Evolutionary conservation across 108 stramenopile species (phyloP).

Genomic region (Fragilariopsis cylindrus): DNA sequence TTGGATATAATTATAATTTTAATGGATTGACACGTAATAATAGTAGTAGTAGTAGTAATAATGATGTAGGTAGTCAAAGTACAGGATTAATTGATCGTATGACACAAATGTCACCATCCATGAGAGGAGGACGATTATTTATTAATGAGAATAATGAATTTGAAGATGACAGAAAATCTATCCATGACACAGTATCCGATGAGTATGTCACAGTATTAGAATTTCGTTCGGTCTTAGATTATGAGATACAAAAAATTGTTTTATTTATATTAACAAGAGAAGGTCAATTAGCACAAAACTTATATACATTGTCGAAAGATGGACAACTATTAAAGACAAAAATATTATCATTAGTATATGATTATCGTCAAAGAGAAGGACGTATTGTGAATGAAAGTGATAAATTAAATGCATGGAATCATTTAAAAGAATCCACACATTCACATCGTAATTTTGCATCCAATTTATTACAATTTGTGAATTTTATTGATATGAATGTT

Average conservation of each 20-base stretch:
- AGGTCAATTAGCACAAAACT: constrained; percentile 46
- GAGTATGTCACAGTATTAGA: constrained; percentile 14
- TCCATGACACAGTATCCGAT: neutral
- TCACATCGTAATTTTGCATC: constrained; percentile 39
- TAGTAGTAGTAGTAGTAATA: no score
- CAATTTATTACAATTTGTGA: constrained; percentile 52
- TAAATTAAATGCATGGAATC: constrained; percentile 7
- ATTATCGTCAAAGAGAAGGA: neutral
- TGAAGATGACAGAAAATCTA: neutral
- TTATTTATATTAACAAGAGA: constrained; percentile 57
- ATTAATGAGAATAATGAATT: neutral
- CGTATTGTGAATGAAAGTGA: neutral
- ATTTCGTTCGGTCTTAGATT: constrained; percentile 53
- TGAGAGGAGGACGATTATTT: neutral
- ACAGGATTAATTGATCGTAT: neutral
- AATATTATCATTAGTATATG: neutral
- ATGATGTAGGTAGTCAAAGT: neutral
- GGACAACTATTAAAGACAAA: constrained; percentile 1
- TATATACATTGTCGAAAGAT: constrained; percentile 25
- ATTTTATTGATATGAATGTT: constrained; percentile 49
- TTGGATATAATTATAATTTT: neutral
- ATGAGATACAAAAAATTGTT: constrained; percentile 71
- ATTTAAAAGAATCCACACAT: constrained; percentile 22
- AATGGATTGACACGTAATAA: neutral
- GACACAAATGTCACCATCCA: neutral